These are phyloP conservation scores for Postia placenta DNA, from an alignment of 768 basidiomycete genomes.

Conservation along the genomic window DNA sequence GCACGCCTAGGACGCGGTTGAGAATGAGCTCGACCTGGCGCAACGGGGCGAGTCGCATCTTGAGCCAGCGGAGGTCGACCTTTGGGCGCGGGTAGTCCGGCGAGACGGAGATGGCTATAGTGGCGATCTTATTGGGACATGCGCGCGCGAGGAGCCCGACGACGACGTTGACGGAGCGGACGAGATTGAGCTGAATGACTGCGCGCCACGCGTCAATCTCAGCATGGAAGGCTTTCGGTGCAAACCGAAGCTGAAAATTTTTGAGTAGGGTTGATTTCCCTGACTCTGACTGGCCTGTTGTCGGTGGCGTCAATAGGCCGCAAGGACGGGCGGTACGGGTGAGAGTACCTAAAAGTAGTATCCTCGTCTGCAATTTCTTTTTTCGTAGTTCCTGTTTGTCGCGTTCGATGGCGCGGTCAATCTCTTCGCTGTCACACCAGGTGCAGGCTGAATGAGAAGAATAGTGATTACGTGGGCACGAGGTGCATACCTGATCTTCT, in stretches of 20 bases:
- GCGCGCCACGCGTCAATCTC: constrained; percentile 59
- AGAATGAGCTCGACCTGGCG: constrained; percentile 50
- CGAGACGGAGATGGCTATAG: background rate
- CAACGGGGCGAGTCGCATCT: constrained; percentile 40
- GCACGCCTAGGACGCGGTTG: constrained; percentile 33
- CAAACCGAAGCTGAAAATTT: constrained; percentile 58
- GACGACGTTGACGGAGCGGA: constrained; percentile 44
- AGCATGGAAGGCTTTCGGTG: constrained; percentile 50
- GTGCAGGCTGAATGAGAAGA: too few relatives aligned
- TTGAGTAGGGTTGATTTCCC: constrained; percentile 65
- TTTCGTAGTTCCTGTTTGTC: constrained; percentile 37
- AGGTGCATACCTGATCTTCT: constrained; percentile 41
- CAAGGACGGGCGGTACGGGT: too few relatives aligned
- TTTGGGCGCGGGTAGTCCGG: background rate
- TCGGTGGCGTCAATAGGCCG: too few relatives aligned
- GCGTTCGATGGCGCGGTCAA: constrained; percentile 43
- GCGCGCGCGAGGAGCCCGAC: constrained; percentile 32
- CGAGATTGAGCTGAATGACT: constrained; percentile 63
- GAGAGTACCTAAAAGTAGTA: constrained; percentile 50
- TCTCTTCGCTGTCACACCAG: constrained; percentile 18
- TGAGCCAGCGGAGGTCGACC: constrained; percentile 8
- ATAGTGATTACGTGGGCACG: too few relatives aligned
- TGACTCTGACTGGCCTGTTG: constrained; percentile 64
- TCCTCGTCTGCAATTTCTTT: constrained; percentile 36
- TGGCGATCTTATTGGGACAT: background rate